These are phyloP conservation scores for Sclerotinia spermophila DNA, from an alignment of 2,329 filamentous ascomycete species.

Conservation along the genomic window DNA sequence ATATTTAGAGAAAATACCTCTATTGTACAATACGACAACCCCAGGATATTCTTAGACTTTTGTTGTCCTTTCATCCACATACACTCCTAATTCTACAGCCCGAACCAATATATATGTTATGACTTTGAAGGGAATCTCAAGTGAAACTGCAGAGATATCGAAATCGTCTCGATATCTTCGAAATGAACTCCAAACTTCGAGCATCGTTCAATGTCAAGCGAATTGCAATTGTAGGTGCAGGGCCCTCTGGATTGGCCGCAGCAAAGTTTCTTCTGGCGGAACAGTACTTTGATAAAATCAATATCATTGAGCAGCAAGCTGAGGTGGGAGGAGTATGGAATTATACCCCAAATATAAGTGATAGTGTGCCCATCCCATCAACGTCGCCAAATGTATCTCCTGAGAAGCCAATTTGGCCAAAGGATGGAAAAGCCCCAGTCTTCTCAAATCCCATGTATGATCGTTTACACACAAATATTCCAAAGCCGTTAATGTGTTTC, in stretches of 20 bases:
- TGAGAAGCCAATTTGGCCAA: conserved; percentile 58
- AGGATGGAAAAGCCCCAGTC: conserved; percentile 41
- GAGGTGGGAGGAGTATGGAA: conserved; percentile 84
- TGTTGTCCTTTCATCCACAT: background rate
- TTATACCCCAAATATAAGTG: conserved; percentile 52
- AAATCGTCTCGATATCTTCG: background rate
- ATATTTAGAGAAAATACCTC: background rate
- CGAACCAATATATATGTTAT: background rate
- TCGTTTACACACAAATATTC: conserved; percentile 80
- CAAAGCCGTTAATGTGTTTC: conserved; percentile 75
- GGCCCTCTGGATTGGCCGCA: conserved; percentile 72
- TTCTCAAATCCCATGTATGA: conserved; percentile 87
- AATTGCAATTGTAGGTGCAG: conserved; percentile 79
- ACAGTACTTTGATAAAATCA: conserved; percentile 64
- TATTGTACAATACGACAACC: background rate
- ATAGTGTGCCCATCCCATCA: conserved; percentile 60
- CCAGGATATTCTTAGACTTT: background rate
- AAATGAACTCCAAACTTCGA: conserved; percentile 31
- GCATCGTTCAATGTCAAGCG: conserved; percentile 45
- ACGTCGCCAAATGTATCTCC: conserved; percentile 59
- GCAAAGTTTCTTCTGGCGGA: conserved; percentile 79
- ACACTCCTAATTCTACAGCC: too few relatives aligned
- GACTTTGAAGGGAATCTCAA: background rate
- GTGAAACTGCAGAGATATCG: background rate
- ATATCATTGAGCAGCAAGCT: conserved; percentile 77